Evolutionary conservation across 2,329 filamentous ascomycete genomes (phyloP).

Genomic region (Trichothecium roseum): DNA sequence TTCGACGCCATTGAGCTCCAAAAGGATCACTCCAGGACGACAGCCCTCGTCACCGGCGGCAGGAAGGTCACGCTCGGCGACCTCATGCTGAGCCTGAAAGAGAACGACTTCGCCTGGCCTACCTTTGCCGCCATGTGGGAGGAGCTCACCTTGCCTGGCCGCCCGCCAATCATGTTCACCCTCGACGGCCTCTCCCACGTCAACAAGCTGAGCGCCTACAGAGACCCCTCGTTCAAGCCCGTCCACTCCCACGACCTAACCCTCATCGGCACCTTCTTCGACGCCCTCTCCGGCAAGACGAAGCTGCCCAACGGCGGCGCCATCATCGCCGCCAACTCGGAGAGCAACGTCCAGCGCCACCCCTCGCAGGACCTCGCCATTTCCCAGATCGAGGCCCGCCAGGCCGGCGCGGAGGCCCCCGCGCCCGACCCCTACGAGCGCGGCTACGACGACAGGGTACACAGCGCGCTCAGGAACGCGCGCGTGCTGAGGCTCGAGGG

Average conservation of each 20-base stretch:
- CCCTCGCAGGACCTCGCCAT: conserved; percentile 61
- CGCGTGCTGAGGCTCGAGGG: conserved; percentile 51
- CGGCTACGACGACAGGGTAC: conserved; percentile 47
- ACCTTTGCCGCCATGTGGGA: conserved; percentile 73
- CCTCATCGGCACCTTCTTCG: conserved; percentile 64
- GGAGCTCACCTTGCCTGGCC: conserved; percentile 53
- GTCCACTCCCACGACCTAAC: conserved; percentile 83
- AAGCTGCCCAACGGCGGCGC: conserved; percentile 63
- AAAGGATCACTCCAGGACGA: conserved; percentile 31
- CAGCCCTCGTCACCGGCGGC: conserved; percentile 39
- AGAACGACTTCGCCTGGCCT: conserved; percentile 68
- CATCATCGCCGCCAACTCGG: conserved; percentile 63
- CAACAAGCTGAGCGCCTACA: conserved; percentile 71
- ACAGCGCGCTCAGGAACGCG: conserved; percentile 39
- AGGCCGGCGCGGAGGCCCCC: conserved; percentile 25
- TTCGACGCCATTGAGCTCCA: conserved; percentile 41
- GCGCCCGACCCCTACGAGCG: conserved; percentile 41
- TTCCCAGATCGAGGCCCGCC: conserved; percentile 38
- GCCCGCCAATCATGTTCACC: conserved; percentile 56
- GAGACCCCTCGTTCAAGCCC: conserved; percentile 54
- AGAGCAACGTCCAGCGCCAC: conserved; percentile 56
- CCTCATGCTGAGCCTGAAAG: conserved; percentile 60
- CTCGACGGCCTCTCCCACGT: conserved; percentile 74
- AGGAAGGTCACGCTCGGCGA: conserved; percentile 44
- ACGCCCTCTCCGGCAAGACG: conserved; percentile 53